A percentile compares a stretch with the other conserved stretches of the same genome.
These are phyloP conservation scores for Saccharum spontaneum DNA, from an alignment of 176 grass and related monocot genomes.

Conservation along the genomic window DNA sequence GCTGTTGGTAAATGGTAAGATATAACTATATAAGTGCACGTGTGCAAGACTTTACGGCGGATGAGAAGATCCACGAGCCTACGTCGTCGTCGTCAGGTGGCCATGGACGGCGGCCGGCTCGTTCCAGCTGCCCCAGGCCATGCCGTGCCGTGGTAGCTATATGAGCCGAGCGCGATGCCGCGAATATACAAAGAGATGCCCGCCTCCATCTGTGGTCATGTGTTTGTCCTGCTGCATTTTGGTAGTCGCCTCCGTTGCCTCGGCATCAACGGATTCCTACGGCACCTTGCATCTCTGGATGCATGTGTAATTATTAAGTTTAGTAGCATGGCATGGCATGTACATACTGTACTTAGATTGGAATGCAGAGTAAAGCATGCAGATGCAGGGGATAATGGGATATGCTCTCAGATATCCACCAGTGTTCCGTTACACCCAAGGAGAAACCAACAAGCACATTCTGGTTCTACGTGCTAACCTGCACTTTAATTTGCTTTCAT, in stretches of 20 bases:
- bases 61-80: neutral
- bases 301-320: neutral
- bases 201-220: neutral
- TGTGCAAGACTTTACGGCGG: too few relatives aligned
- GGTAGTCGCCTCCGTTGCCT: neutral
- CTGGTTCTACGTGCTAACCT: neutral
- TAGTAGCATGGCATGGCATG: neutral
- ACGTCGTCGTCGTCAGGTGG: neutral
- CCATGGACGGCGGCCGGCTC: neutral
- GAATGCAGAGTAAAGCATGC: neutral
- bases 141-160: neutral
- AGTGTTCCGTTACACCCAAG: conserved; percentile 22
- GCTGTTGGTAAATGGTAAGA: neutral
- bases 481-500: conserved; percentile 4
- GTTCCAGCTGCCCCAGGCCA: neutral
- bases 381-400: conserved; percentile 26
- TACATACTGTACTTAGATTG: neutral
- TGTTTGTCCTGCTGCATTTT: neutral
- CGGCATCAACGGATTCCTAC: conserved; percentile 29
- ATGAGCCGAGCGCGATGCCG: neutral
- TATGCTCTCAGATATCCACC: conserved; percentile 48
- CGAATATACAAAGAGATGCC: conserved; percentile 41
- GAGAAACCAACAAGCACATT: neutral
- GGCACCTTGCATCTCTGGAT: neutral
- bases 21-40: too few relatives aligned